Conservation (phyloP, 108 stramenopile species). For the Phaeodactylum tricornutum region DNA sequence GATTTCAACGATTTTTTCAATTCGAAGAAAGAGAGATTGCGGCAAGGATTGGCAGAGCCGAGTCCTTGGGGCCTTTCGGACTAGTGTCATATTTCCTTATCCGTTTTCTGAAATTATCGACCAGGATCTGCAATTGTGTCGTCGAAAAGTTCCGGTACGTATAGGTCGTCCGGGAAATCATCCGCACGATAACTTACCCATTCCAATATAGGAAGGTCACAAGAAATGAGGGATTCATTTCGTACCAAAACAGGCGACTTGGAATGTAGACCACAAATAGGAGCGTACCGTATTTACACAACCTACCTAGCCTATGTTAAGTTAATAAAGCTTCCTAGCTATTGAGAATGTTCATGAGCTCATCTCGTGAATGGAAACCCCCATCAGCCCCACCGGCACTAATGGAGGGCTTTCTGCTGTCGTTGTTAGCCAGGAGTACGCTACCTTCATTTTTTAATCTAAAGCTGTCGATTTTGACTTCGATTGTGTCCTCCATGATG, state of each 20-base stretch:
- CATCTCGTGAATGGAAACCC: slow-evolving; percentile 20
- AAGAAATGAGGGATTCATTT: not conserved
- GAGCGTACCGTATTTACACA: too few species aligned
- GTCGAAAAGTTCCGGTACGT: too few species aligned
- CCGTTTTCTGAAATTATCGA: not conserved
- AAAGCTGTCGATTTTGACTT: slow-evolving; percentile 58
- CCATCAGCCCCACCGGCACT: slow-evolving; percentile 40
- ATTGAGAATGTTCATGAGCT: not conserved
- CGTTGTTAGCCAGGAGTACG: slow-evolving; percentile 22
- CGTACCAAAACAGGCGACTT: not conserved
- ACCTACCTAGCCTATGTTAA: not conserved
- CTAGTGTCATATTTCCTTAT: not conserved
- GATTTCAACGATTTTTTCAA: not conserved
- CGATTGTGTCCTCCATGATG: slow-evolving; percentile 66
- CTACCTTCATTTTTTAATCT: slow-evolving; percentile 25
- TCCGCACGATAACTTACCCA: not conserved
- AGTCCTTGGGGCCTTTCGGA: not conserved
- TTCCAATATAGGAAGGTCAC: not conserved
- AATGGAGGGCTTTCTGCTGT: slow-evolving; percentile 6
- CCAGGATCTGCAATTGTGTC: too few species aligned
- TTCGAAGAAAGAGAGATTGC: not conserved
- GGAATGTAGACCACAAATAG: too few species aligned
- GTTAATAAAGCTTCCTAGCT: not conserved
- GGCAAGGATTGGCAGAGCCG: not conserved
- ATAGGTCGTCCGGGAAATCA: too few species aligned